These are phyloP conservation scores for Jasminum sambac DNA, from an alignment of 257 asterid species.

Conservation along the genomic window DNA sequence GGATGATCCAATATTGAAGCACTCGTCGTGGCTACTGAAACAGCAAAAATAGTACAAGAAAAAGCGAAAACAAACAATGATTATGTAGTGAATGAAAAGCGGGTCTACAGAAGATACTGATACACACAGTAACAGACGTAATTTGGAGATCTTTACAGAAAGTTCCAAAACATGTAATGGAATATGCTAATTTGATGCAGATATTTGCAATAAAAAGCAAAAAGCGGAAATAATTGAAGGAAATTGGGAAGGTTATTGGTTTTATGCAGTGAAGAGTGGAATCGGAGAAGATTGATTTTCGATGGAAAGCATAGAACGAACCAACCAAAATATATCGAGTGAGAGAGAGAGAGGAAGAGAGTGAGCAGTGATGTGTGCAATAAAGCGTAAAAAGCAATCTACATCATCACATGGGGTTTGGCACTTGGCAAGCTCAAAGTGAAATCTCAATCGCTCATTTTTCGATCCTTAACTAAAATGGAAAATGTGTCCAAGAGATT, in stretches of 20 bases:
- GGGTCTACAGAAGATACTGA: background rate
- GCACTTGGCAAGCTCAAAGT: background rate
- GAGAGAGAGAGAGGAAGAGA: background rate
- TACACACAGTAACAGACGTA: background rate
- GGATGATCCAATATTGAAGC: background rate
- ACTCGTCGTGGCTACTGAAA: background rate
- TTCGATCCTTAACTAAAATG: too few relatives aligned
- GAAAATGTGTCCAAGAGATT: too few relatives aligned
- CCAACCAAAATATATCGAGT: background rate
- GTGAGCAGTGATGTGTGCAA: background rate
- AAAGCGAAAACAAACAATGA: background rate
- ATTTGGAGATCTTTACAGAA: background rate
- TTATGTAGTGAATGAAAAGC: background rate
- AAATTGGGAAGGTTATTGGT: background rate
- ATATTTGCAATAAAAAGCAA: background rate
- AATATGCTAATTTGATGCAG: constrained; percentile 3
- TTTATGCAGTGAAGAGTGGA: background rate
- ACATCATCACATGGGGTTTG: background rate
- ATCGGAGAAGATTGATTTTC: background rate
- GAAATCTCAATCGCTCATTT: too few relatives aligned
- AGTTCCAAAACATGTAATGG: background rate
- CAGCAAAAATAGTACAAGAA: background rate
- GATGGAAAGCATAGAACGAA: background rate
- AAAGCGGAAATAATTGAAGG: background rate
- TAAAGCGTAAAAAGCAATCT: background rate